These are phyloP conservation scores for Fusarium protoensiforme DNA, from an alignment of 2,329 filamentous ascomycete genomes.

Conservation along the genomic window DNA sequence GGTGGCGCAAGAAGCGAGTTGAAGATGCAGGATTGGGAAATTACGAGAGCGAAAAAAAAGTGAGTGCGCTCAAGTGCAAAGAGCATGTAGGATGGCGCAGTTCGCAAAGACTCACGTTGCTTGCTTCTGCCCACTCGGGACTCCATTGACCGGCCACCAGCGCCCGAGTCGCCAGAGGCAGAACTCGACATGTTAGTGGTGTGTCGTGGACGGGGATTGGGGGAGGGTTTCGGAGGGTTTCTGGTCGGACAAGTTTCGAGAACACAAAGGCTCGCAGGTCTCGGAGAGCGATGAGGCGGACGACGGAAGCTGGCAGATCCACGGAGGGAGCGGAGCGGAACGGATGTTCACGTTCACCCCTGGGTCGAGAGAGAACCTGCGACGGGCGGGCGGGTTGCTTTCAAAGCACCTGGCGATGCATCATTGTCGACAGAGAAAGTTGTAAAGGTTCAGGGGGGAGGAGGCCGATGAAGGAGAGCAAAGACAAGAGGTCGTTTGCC, in stretches of 20 bases:
- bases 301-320: conserved; percentile 24
- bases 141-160: conserved; percentile 68
- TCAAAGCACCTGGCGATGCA: conserved; percentile 42
- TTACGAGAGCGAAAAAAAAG: neutral
- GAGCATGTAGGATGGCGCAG: conserved; percentile 4
- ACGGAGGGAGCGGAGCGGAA: conserved; percentile 38
- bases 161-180: conserved; percentile 48
- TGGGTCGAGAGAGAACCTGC: conserved; percentile 43
- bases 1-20: conserved; percentile 4
- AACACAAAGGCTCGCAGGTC: conserved; percentile 21
- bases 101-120: conserved; percentile 73
- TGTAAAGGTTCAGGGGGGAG: conserved; percentile 8
- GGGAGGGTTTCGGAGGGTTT: conserved; percentile 19
- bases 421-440: conserved; percentile 35
- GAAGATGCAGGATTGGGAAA: neutral
- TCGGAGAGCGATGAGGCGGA: conserved; percentile 24
- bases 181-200: conserved; percentile 49
- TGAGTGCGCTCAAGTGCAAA: neutral
- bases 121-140: conserved; percentile 81
- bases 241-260: conserved; percentile 22
- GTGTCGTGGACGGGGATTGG: conserved; percentile 32
- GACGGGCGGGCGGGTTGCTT: conserved; percentile 38
- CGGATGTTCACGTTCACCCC: conserved; percentile 36
- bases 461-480: conserved; percentile 8
- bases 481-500: conserved; percentile 26